Evolutionary conservation across 495 filamentous ascomycete genomes (phyloP), one percentile per base, ranked within the genome.

Genomic region (Oidiodendron maius): DNA sequence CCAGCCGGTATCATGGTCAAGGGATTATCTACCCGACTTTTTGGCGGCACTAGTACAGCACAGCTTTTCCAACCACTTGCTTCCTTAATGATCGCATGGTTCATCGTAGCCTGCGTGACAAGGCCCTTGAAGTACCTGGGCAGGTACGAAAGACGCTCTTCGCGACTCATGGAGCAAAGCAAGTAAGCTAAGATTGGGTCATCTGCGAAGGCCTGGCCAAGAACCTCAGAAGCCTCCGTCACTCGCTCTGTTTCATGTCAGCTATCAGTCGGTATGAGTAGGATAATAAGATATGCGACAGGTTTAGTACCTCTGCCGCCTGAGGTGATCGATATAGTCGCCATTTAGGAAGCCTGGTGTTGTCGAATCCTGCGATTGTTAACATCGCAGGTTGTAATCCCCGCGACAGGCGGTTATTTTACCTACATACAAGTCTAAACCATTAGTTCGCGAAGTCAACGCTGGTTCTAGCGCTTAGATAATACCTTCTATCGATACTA

Each of bases 161-260:
- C 10, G 5, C n/a, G n/a, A 2, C 38, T n/a, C 24, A 54, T 35
- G 4, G 37, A 37, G 4, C 9, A 21, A 22, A 48, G 46, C n/a
- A 54, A 9, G 13, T 43, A 54, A 8, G 25, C 49, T 3, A 49
- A 44, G 13, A 44, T 23, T 1, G 51, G 38, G 21, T 48, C 51
- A 6, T 23, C 16, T 0, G 9, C 26, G 32, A 48, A 54, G 11
- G 24, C 39, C 22, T 35, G 44, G 37, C 18, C 30, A n/a, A 48
- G 39, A 12, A 54, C 38, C 12, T 40, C 18, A 10, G 5, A 15
- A 13, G 35, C 35, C 3, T 4, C 35, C 4, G 4, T 17, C 13
- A 37, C n/a, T 6, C 35, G 35, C 35, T 25, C 40, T 42, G 8
- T 42, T 42, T 4, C 20, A 21, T 37, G 13, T 37, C n/a, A 37